Percentiles rank a stretch among this genome's conserved stretches.
Conservation (phyloP, 2,329 filamentous ascomycete species). For the Exophiala sp. region DNA sequence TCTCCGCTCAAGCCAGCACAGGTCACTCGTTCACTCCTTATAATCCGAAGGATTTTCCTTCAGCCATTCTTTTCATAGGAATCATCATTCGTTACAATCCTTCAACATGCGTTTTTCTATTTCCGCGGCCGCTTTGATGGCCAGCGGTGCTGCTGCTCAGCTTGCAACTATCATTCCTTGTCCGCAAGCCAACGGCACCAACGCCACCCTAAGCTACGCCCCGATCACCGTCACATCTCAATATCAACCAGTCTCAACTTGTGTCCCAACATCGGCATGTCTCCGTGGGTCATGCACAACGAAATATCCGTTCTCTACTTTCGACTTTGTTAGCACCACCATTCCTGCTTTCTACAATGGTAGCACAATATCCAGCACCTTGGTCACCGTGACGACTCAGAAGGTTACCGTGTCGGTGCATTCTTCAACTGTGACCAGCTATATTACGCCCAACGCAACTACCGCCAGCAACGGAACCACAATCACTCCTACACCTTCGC, state of each 20-base stretch:
- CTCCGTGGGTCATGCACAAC: conserved; percentile 16
- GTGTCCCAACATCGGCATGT: conserved; percentile 13
- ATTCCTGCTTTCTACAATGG: conserved; percentile 22
- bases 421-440: conserved; percentile 19
- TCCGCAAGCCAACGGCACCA: conserved; percentile 6
- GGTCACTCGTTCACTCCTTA: conserved; percentile 16
- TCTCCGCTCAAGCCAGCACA: conserved; percentile 13
- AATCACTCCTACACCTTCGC: conserved; percentile 2
- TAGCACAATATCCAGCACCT: conserved; percentile 6
- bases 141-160: conserved; percentile 14
- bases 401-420: conserved; percentile 16
- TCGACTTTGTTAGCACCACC: conserved; percentile 22
- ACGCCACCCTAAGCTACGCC: neutral
- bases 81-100: conserved; percentile 9
- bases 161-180: conserved; percentile 20
- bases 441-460: conserved; percentile 8
- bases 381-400: conserved; percentile 20
- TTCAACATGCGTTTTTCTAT: conserved; percentile 19
- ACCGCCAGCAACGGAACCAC: conserved; percentile 11
- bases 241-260: conserved; percentile 21
- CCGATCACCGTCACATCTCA: conserved; percentile 22
- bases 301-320: conserved; percentile 17
- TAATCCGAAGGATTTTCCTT: conserved; percentile 20
- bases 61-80: conserved; percentile 13
- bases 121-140: conserved; percentile 15